These are phyloP conservation scores for Neocallimastix lanati DNA, from an alignment of 192 early-diverging fungal species.

Conservation along the genomic window DNA sequence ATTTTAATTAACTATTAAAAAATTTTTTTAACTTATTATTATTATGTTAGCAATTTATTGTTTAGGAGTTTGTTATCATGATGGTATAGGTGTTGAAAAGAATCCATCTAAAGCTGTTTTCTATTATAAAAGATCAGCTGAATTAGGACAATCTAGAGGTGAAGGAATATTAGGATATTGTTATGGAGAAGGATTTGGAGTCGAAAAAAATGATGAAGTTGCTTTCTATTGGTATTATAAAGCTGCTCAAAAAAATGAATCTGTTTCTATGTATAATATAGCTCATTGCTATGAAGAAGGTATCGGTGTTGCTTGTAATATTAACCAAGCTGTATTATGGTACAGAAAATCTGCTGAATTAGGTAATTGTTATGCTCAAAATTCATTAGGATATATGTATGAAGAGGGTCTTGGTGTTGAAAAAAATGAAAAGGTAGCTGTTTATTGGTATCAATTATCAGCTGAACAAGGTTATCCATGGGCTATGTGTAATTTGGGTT, in stretches of 20 bases:
- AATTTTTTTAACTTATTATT: too few relatives aligned
- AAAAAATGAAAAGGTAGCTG: slow-evolving; percentile 30
- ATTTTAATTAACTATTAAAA: too few relatives aligned
- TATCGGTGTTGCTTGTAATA: slow-evolving; percentile 7
- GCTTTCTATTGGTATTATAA: slow-evolving; percentile 35
- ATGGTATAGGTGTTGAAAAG: slow-evolving; percentile 51
- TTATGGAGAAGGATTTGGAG: slow-evolving; percentile 69
- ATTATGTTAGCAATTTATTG: slow-evolving; percentile 12
- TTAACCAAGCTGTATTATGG: slow-evolving; percentile 22
- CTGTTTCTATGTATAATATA: slow-evolving; percentile 32
- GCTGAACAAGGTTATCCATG: slow-evolving; percentile 39
- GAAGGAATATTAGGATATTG: slow-evolving; percentile 61
- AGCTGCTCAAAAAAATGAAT: slow-evolving; percentile 21
- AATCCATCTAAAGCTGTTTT: slow-evolving; percentile 45
- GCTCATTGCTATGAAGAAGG: slow-evolving; percentile 38
- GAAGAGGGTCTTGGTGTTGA: slow-evolving; percentile 60
- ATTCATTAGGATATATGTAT: slow-evolving; percentile 62
- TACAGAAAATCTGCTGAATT: slow-evolving; percentile 33
- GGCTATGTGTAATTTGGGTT: slow-evolving; percentile 24
- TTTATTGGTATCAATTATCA: slow-evolving; percentile 47
- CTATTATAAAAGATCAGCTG: slow-evolving; percentile 45
- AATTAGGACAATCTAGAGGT: slow-evolving; percentile 39
- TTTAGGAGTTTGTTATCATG: slow-evolving; percentile 60
- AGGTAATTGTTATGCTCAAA: slow-evolving; percentile 55
- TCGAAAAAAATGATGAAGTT: slow-evolving; percentile 14